A percentile compares a stretch with the other conserved stretches of the same genome.
These are phyloP conservation scores for Phytopythium montanum DNA, from an alignment of 352 stramenopile genomes.

Conservation along the genomic window DNA sequence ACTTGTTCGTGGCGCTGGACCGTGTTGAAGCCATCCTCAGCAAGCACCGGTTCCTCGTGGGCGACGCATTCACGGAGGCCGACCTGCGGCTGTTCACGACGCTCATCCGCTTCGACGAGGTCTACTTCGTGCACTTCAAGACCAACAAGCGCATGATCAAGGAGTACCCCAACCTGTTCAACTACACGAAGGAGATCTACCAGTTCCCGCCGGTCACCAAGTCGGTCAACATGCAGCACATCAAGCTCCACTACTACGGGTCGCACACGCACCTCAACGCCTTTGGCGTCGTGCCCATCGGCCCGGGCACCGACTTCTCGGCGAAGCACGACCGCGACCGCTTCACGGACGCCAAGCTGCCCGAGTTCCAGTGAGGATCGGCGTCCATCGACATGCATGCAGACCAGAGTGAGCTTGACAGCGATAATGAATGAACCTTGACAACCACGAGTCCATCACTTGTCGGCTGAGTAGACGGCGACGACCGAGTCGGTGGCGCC, in stretches of 20 bases:
- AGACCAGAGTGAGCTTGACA: no score
- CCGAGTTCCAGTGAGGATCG: slow-evolving; percentile 17
- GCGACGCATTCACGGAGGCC: slow-evolving; percentile 69
- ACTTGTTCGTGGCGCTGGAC: slow-evolving; percentile 70
- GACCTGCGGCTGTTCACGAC: slow-evolving; percentile 82
- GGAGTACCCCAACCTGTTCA: slow-evolving; percentile 86
- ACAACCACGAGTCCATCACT: slow-evolving; percentile 21
- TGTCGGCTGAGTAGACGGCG: slow-evolving; percentile 90
- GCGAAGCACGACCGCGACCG: slow-evolving; percentile 65
- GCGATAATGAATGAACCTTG: not conserved
- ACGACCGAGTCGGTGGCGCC: slow-evolving; percentile 95
- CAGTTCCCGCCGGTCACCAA: slow-evolving; percentile 87
- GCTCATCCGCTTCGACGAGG: slow-evolving; percentile 79
- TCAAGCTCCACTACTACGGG: slow-evolving; percentile 96
- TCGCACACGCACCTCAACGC: slow-evolving; percentile 93
- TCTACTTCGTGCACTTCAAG: slow-evolving; percentile 88
- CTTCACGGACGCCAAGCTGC: slow-evolving; percentile 37
- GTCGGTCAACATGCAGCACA: slow-evolving; percentile 95
- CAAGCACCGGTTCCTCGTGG: slow-evolving; percentile 60
- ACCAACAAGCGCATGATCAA: slow-evolving; percentile 87
- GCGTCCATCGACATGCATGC: slow-evolving; percentile 1
- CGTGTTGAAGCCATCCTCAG: slow-evolving; percentile 64
- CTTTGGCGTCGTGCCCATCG: slow-evolving; percentile 91
- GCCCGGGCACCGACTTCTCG: slow-evolving; percentile 48
- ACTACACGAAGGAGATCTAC: slow-evolving; percentile 89